Evolutionary conservation across 1,139 yeast species (phyloP).

Genomic region (Candida dubliniensis): DNA sequence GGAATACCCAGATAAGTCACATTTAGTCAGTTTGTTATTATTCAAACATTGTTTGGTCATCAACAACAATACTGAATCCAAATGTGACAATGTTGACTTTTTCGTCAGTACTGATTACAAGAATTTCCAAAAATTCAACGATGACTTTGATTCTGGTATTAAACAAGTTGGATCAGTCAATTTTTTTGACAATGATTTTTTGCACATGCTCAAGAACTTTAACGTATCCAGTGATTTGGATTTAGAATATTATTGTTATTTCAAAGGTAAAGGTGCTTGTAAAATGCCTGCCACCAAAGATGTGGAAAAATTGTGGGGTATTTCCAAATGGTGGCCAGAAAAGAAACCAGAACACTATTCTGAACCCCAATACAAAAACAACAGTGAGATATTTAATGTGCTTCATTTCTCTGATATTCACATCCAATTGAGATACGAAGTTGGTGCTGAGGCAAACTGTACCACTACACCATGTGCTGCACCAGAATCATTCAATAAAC

Average conservation of each 20-base stretch:
- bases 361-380: conserved; percentile 27
- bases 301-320: conserved; percentile 25
- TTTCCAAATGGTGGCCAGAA: conserved; percentile 34
- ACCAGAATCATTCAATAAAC: conserved; percentile 35
- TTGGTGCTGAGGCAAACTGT: conserved; percentile 65
- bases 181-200: conserved; percentile 42
- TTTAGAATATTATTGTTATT: conserved; percentile 36
- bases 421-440: conserved; percentile 53
- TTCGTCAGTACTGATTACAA: conserved; percentile 37
- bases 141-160: conserved; percentile 25
- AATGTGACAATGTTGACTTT: conserved; percentile 39
- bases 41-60: conserved; percentile 36
- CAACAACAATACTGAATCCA: conserved; percentile 30
- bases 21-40: conserved; percentile 36
- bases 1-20: conserved; percentile 34
- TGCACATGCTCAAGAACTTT: conserved; percentile 36
- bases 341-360: conserved; percentile 24
- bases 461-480: conserved; percentile 51
- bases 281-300: conserved; percentile 31
- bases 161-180: conserved; percentile 25
- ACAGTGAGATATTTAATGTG: conserved; percentile 49
- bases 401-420: conserved; percentile 68
- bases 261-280: conserved; percentile 25
- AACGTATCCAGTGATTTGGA: conserved; percentile 39
- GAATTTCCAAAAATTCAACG: conserved; percentile 18